Evolutionary conservation across 2,329 filamentous ascomycete genomes (phyloP), one percentile per base, ranked within the genome.

Genomic region (Talaromyces piceae): DNA sequence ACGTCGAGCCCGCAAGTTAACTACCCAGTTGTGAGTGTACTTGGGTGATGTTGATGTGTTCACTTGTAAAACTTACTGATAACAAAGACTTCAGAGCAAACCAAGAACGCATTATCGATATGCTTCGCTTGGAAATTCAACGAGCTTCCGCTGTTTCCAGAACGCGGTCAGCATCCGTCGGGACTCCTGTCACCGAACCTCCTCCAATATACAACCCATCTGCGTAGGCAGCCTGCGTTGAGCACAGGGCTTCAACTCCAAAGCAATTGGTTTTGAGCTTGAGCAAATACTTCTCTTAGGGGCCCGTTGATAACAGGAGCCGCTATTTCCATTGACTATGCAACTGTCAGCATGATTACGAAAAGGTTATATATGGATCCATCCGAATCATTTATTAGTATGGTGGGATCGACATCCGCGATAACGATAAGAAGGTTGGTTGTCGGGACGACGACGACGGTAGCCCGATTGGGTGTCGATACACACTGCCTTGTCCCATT

Each of bases 361-460:
- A 20, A 2, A 20, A 11, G 16, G 12, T n/a, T n/a, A n/a, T n/a
- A n/a, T n/a, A n/a, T n/a, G n/a, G n/a, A n/a, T n/a, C n/a, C 26
- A 28, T 28, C 26, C 7, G n/a, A 9, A 37, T 37, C 33, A 18
- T 37, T 31, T 5, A 31, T 30, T 33, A n/a, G n/a, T n/a, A n/a
- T n/a, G n/a, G n/a, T n/a, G n/a, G n/a, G n/a, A n/a, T n/a, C n/a
- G n/a, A n/a, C n/a, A 33, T 33, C 31, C 11, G 30, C 9, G 41
- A 26, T 26, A 45, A 18, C 41, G 41, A 45, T 28, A 45, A 45
- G 16, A n/a, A 3, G 41, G 41, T 45, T 45, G 41, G 41, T 45
- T 45, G 41, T 28, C 41, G 41, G 41, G 41, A 45, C 41, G 25
- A 45, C 41, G 3, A 45, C 16, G 41, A 45, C 41, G 5, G 23